Evolutionary conservation across 257 asterid species (phyloP).

Genomic region (Scutellaria baicalensis): DNA sequence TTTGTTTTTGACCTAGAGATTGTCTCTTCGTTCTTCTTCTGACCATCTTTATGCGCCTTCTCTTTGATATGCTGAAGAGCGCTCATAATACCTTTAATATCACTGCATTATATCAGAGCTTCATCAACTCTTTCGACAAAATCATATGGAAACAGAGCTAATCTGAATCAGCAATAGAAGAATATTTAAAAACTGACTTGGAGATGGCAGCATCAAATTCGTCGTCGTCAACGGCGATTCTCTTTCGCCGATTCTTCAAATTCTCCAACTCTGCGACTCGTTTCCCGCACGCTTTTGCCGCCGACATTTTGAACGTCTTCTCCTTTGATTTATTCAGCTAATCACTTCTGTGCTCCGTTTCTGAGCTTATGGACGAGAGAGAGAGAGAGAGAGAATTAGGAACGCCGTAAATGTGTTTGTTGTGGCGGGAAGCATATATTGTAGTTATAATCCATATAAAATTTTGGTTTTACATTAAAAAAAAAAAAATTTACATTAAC

Average conservation of each 20-base stretch:
- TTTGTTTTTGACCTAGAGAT: conserved; percentile 62
- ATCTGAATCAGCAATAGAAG: not conserved
- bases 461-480: too few species aligned
- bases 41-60: conserved; percentile 83
- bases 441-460: too few species aligned
- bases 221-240: conserved; percentile 53
- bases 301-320: conserved; percentile 41
- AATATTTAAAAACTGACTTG: conserved; percentile 26
- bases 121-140: not conserved
- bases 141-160: not conserved
- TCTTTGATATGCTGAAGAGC: conserved; percentile 87
- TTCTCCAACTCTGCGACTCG: conserved; percentile 46
- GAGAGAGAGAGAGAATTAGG: not conserved
- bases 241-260: conserved; percentile 53
- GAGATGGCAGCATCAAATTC: conserved; percentile 79
- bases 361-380: not conserved
- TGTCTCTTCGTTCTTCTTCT: conserved; percentile 88
- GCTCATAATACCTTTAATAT: conserved; percentile 70
- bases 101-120: conserved; percentile 39
- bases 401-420: not conserved
- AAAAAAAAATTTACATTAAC: too few species aligned
- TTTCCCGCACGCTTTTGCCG: conserved; percentile 46
- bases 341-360: not conserved
- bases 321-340: conserved; percentile 3
- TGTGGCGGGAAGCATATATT: too few species aligned